Evolutionary conservation across 164 flowering plant genomes (phyloP), one percentile per base, ranked within the genome.

Genomic region (Stephania cephalantha): DNA sequence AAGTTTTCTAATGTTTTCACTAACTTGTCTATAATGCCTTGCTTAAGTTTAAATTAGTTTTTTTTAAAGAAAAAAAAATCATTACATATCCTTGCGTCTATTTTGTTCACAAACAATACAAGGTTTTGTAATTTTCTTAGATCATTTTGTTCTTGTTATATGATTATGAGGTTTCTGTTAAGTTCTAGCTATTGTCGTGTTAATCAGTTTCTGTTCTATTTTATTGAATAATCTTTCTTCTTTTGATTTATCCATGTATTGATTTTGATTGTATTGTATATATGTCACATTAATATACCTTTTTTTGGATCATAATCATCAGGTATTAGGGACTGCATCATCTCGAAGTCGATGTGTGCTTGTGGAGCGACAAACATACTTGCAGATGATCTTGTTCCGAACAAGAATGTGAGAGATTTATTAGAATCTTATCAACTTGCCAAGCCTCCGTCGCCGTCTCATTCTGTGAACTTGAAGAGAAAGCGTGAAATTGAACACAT

Each of bases 371-470:
- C 87, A 79, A 87, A 88, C 81, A 68, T 92, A 65, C 97, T 92
- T 68, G 97, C 98, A 10, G 98, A 96, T 85, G 95, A 96, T 83
- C 95, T 96, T 74, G 73, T 96, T 69, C 99, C 99, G 15, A 96
- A 96, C 75, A 90, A 88, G 86, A 90, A 97, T n/a, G 82, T 94
- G 61, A 84, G 99, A 81, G 96, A 92, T 75, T 88, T 92, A 68
- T 75, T 92, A 76, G 98, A 96, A 82, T 86, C 96, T 71, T 91
- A 90, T 72, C 91, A 86, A 46, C 67, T 53, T 69, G 15, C 1
- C 61, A 42, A 31, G 44, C 69, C 65, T 55, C 13, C 50, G 0
- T 74, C 1, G 8, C 9, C 20, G 18, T 18, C 97, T 67, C 85
- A 94, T 35, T 88, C 90, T 82, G 93, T 91, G 74, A 93, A 91